Percentiles rank a stretch among this genome's conserved stretches.
Evolutionary conservation across 78 protist species (phyloP).

Genomic region (slime mould (Dictyostelium discoideum)): dicty_2.7 NC_007089.4:2833501-2834000

Average conservation of each 20-base stretch:
- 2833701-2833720: too few species aligned
- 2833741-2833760: neutral
- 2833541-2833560: neutral
- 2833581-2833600: neutral
- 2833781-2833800: neutral
- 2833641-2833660: neutral
- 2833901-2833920: neutral
- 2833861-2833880: neutral
- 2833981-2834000: neutral
- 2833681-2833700: neutral
- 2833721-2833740: neutral
- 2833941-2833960: neutral
- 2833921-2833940: neutral
- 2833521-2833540: neutral
- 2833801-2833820: neutral
- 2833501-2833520: neutral
- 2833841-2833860: neutral
- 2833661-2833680: neutral
- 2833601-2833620: neutral
- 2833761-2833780: neutral
- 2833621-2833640: neutral
- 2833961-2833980: neutral
- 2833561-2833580: neutral
- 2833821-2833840: neutral
- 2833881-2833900: neutral